Evolutionary conservation across 192 early-diverging fungal species (phyloP), one percentile per base, ranked within the genome.

Genomic region (Kickxella alabastrina): DNA sequence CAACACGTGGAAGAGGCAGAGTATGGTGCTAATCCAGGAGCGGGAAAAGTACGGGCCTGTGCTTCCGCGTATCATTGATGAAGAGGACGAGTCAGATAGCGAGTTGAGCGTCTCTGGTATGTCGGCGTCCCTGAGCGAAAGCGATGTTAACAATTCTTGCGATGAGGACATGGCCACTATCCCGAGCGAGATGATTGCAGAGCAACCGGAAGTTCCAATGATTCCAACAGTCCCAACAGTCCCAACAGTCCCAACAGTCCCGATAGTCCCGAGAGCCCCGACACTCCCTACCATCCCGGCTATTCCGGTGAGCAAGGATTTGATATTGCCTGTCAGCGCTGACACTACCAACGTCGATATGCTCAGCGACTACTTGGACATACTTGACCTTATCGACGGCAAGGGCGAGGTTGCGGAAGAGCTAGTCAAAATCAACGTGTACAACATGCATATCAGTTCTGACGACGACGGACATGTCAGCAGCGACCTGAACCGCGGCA

Each of bases 381-480:
- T 74, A 15, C 35, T 74, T 18, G 70, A 74, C 38, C 66, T 57
- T 44, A 65, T 74, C 15, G 63, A 62, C 43, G 31, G 49, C 10
- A 46, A 51, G 22, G 52, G 43, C 35, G 42, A 42, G 5, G 9
- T 57, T 0, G 57, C 26, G 12, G 26, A 7, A 9, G 44, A 29
- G 17, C 6, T 32, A 0, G 10, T 18, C 1, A n/a, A 32, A 6
- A 3, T 28, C 24, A 22, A 22, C 14, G 26, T 28, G 17, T 2
- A 9, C 12, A 12, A 13, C 29, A 47, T 32, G 31, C 6, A 12
- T 32, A 12, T 12, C 6, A 28, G 10, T 13, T 54, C 39, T 26
- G 34, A 45, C 23, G 64, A 75, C 22, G 71, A 75, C 14, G 72
- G 65, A 8, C 72, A 75, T 34, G 47, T 68, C 40, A 75, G 72